Percentiles rank a stretch among this genome's conserved stretches.
Conservation (phyloP, 139 green algal species). For the Asterochloris erici region DNA sequence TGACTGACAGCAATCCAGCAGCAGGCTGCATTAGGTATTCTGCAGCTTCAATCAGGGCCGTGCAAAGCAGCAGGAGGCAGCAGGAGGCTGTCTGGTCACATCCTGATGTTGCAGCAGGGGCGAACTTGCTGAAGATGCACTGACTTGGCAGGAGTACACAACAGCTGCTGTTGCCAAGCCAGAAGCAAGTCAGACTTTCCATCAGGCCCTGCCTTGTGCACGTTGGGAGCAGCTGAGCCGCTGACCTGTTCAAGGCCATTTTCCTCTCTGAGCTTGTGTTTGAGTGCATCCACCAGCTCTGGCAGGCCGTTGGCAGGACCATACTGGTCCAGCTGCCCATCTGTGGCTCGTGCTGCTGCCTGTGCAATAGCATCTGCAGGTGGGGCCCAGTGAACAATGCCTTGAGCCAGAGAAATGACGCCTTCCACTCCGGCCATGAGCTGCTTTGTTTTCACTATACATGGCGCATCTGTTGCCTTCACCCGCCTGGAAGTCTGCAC, state of each 20-base stretch:
- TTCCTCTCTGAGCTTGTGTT: slow-evolving; percentile 62
- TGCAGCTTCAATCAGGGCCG: too few relatives aligned
- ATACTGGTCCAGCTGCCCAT: slow-evolving; percentile 46
- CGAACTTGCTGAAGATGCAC: not conserved
- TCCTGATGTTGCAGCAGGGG: not conserved
- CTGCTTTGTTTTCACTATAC: slow-evolving; percentile 70
- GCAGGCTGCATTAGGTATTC: not conserved
- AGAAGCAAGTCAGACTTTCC: not conserved
- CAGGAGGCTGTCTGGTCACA: not conserved
- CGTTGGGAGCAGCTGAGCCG: not conserved
- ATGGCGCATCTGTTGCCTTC: slow-evolving; percentile 59
- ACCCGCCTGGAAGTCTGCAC: slow-evolving; percentile 56
- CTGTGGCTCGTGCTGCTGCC: slow-evolving; percentile 15
- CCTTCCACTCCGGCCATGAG: slow-evolving; percentile 43
- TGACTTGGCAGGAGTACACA: not conserved
- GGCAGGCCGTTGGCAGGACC: slow-evolving; percentile 72
- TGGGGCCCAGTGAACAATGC: slow-evolving; percentile 81
- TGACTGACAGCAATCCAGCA: not conserved
- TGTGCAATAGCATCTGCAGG: slow-evolving; percentile 53
- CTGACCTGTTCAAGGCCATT: slow-evolving; percentile 67
- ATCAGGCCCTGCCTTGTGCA: not conserved
- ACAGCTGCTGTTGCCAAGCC: not conserved
- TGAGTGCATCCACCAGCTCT: slow-evolving; percentile 66
- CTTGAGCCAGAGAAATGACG: slow-evolving; percentile 70
- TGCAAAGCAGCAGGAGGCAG: not conserved